Base-by-base conservation (phyloP, 1,139 yeast genomes). In the Hyphopichia wangnamkhiaoensis region DNA sequence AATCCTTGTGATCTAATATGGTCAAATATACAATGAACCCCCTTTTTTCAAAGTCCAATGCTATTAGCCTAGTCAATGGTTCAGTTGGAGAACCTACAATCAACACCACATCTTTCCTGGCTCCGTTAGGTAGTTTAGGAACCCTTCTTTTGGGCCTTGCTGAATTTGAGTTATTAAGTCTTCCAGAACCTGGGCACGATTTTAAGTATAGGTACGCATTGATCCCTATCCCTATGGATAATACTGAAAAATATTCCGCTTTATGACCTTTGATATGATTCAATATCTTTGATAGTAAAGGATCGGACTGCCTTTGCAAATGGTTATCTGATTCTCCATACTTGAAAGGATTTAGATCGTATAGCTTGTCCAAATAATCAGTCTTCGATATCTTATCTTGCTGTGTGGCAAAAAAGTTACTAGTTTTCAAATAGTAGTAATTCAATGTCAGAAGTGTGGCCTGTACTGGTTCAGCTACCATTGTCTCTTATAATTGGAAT, bases 21-120 rank as follows among this genome's bases (percentile, higher is more conserved):
- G 94, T 82, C 49, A 88, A 70, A 58, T 84, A 88, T 3, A 88
- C 90, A 24, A 88, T 82, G 54, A 85, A 85, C 1, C 96, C 95
- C 40, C 95, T 68, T 37, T 76, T 76, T 46, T 85, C 90, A 49
- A 88, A 71, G 54, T 88, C 95, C 40, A 79, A 71, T 0, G 90
- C 88, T 27, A 88, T 67, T 35, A 82, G 68, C 41, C 89, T 68
- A 0, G 89, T 81, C 45, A 87, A 63, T 1, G 91, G 90, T 46
- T 86, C 94, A 0, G 80, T 74, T 1, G 93, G 91, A 2, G 91
- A 83, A 1, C 95, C 95, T 2, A 87, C 74, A 5, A 88, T 65
- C 24, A 88, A 65, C 0, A 87, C 79, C 5, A 85, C 93, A 50
- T 87, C 94, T 42, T 76, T 74, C 33, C 95, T 65, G 2, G 88